A percentile compares a stretch with the other conserved stretches of the same genome.
These are phyloP conservation scores for Triticum urartu DNA, from an alignment of 176 grass and related monocot genomes.

Conservation along the genomic window DNA sequence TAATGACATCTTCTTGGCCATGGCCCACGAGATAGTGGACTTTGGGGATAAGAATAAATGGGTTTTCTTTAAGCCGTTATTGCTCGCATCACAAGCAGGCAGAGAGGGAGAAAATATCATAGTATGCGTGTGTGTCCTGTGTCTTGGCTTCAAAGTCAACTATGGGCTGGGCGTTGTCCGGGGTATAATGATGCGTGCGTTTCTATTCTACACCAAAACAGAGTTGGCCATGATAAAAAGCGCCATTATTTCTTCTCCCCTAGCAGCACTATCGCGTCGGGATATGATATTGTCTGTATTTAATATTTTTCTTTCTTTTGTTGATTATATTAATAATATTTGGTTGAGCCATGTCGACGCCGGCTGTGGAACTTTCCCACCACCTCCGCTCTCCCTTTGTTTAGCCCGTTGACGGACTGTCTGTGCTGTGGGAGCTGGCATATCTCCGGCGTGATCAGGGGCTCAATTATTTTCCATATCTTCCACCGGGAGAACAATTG, in stretches of 20 bases:
- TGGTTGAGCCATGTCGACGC: neutral
- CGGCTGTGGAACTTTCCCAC: conserved; percentile 18
- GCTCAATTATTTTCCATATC: conserved; percentile 8
- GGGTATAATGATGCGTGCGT: conserved; percentile 13
- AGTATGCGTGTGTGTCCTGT: conserved; percentile 6
- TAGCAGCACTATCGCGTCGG: conserved; percentile 4
- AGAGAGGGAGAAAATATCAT: neutral
- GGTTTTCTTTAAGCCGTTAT: conserved; percentile 33
- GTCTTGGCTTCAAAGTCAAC: conserved; percentile 57
- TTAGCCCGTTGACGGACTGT: conserved; percentile 45
- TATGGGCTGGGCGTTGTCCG: neutral
- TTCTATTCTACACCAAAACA: neutral
- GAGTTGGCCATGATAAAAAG: conserved; percentile 20
- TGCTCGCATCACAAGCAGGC: neutral
- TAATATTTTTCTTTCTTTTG: neutral
- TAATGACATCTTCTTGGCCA: conserved; percentile 21
- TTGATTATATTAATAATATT: neutral
- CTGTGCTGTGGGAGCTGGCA: neutral
- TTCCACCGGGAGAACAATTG: neutral
- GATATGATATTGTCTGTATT: conserved; percentile 17
- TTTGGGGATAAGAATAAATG: conserved; percentile 38
- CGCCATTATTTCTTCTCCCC: conserved; percentile 19
- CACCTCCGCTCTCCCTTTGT: neutral
- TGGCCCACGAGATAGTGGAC: conserved; percentile 45
- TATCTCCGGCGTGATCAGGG: conserved; percentile 36